Percentiles rank a stretch among this genome's conserved stretches.
Evolutionary conservation across 2,329 filamentous ascomycete species (phyloP).

Genomic region (Hypoxylon sp.): DNA sequence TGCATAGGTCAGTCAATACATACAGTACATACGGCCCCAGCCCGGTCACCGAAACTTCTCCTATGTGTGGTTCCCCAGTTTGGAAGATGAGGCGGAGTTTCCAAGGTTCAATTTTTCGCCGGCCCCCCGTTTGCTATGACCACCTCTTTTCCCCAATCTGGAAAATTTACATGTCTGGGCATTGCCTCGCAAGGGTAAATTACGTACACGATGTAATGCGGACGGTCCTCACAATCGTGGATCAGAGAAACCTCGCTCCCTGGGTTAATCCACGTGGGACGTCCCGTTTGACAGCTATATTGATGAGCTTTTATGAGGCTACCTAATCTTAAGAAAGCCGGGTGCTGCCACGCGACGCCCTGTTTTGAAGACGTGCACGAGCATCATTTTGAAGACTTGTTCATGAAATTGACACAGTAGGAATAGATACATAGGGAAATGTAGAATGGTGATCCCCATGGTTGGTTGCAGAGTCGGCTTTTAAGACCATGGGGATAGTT

Average conservation of each 20-base stretch:
- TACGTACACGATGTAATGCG: neutral
- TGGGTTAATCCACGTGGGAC: conserved; percentile 5
- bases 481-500: neutral
- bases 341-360: neutral
- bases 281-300: neutral
- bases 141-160: neutral
- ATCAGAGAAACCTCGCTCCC: neutral
- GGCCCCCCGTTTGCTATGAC: neutral
- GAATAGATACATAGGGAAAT: neutral
- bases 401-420: neutral
- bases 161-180: neutral
- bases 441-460: neutral
- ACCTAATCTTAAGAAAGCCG: neutral
- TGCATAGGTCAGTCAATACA: neutral
- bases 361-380: neutral
- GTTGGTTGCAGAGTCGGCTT: neutral
- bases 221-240: neutral
- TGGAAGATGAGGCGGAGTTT: neutral
- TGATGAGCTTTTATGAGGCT: neutral
- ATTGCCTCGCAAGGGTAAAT: neutral
- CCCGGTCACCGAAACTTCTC: neutral
- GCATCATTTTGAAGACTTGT: neutral
- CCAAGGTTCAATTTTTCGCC: neutral
- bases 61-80: neutral
- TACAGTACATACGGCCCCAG: neutral